A percentile compares a stretch with the other conserved stretches of the same genome.
These are phyloP conservation scores for Candida ipomoeae DNA, from an alignment of 805 yeast species.

Conservation along the genomic window DNA sequence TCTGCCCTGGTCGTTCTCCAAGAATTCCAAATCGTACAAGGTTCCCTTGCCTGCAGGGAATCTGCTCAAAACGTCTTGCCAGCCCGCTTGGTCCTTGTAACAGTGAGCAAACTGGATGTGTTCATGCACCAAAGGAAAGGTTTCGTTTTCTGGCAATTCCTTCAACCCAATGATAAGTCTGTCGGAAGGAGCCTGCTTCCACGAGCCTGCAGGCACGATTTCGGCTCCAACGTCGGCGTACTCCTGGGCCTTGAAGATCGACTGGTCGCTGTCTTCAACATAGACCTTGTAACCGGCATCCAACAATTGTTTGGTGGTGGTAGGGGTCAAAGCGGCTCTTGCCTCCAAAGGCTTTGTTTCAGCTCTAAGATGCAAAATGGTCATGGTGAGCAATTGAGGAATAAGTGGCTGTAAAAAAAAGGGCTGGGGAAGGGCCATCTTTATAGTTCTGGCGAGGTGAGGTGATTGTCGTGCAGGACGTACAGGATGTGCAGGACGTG, in stretches of 20 bases:
- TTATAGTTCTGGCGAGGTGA: slow-evolving; percentile 1
- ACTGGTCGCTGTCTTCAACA: slow-evolving; percentile 84
- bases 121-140: slow-evolving; percentile 90
- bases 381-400: slow-evolving; percentile 20
- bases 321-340: slow-evolving; percentile 94
- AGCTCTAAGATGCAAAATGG: slow-evolving; percentile 85
- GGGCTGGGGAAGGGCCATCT: background rate
- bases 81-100: slow-evolving; percentile 95
- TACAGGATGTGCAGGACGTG: background rate
- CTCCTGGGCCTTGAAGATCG: slow-evolving; percentile 73
- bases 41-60: slow-evolving; percentile 90
- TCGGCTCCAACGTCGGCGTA: slow-evolving; percentile 77
- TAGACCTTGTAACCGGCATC: slow-evolving; percentile 85
- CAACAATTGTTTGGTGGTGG: slow-evolving; percentile 75
- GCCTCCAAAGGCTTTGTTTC: slow-evolving; percentile 97
- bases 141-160: slow-evolving; percentile 86
- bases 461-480: background rate
- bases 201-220: slow-evolving; percentile 89
- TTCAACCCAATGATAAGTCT: slow-evolving; percentile 90
- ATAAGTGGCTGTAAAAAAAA: background rate
- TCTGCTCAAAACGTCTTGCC: slow-evolving; percentile 86
- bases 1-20: slow-evolving; percentile 92
- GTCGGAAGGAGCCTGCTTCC: slow-evolving; percentile 88
- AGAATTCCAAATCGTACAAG: slow-evolving; percentile 89
- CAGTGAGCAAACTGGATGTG: slow-evolving; percentile 99